Evolutionary conservation across 805 yeast species (phyloP).

Genomic region (Cephaloascus fragrans): DNA sequence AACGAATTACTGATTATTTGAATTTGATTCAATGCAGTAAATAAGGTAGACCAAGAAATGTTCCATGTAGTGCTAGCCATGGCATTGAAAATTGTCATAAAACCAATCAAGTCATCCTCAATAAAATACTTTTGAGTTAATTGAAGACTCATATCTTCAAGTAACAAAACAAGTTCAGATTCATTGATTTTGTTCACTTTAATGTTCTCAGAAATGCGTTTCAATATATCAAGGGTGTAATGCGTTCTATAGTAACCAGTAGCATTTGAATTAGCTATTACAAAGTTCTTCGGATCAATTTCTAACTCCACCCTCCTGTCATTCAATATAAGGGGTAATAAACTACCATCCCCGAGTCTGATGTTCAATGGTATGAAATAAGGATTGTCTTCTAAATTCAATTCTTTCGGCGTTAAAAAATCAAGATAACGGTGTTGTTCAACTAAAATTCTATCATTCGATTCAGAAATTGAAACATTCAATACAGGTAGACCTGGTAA

Average conservation of each 20-base stretch:
- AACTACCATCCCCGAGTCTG: slow-evolving; percentile 13
- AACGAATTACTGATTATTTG: slow-evolving; percentile 21
- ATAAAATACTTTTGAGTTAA: slow-evolving; percentile 21
- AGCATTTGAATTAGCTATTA: slow-evolving; percentile 33
- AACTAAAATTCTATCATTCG: slow-evolving; percentile 15
- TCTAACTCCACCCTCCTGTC: slow-evolving; percentile 28
- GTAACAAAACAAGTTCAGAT: slow-evolving; percentile 23
- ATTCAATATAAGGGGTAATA: slow-evolving; percentile 28
- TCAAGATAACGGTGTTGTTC: slow-evolving; percentile 28
- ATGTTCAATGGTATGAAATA: slow-evolving; percentile 53
- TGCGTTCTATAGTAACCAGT: slow-evolving; percentile 39
- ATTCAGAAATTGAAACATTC: slow-evolving; percentile 17
- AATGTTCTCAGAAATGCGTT: slow-evolving; percentile 12
- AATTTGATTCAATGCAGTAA: slow-evolving; percentile 21
- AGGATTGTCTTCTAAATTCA: slow-evolving; percentile 44
- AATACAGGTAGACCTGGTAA: slow-evolving; percentile 52
- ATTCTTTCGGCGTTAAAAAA: slow-evolving; percentile 10
- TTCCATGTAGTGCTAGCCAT: slow-evolving; percentile 13
- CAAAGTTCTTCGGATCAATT: slow-evolving; percentile 17
- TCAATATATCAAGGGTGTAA: slow-evolving; percentile 22
- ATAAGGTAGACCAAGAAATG: slow-evolving; percentile 21
- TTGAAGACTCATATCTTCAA: slow-evolving; percentile 28
- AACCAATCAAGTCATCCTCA: slow-evolving; percentile 18
- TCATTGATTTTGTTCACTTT: slow-evolving; percentile 10
- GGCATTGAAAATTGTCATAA: slow-evolving; percentile 18